phyloP scores from a whole-genome alignment of 257 asterid genomes.

The Fraxinus quadrangulata region DNA sequence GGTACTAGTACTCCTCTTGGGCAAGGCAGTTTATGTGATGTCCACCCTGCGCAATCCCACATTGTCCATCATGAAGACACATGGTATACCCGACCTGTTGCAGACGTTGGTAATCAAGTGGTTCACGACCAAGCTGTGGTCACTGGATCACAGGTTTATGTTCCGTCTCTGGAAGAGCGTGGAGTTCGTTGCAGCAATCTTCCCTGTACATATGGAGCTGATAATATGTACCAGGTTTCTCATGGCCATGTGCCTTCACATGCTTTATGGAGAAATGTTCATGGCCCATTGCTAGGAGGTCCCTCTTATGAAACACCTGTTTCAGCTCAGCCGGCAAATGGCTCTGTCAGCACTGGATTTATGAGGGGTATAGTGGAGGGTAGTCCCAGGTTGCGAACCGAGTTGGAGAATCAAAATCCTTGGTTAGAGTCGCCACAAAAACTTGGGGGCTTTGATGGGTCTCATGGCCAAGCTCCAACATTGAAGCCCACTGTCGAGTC shows the following conservation, averaged over 20 bases:
- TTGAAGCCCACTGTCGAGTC: not conserved
- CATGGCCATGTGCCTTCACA: conserved; percentile 65
- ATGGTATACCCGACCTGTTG: conserved; percentile 54
- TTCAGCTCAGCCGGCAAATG: conserved; percentile 60
- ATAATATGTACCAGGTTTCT: conserved; percentile 60
- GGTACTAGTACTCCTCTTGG: conserved; percentile 51
- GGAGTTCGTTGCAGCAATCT: no score
- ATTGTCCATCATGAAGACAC: conserved; percentile 69
- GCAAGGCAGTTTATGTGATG: conserved; percentile 58
- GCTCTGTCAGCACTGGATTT: conserved; percentile 59
- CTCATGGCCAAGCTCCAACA: conserved; percentile 43
- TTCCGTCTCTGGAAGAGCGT: conserved; percentile 19
- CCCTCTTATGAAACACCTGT: conserved; percentile 55
- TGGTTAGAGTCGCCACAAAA: conserved; percentile 70
- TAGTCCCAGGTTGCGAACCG: conserved; percentile 57
- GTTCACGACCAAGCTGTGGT: conserved; percentile 64
- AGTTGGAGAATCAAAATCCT: conserved; percentile 57
- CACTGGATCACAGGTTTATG: conserved; percentile 55
- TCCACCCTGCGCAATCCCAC: conserved; percentile 54
- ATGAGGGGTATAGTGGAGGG: conserved; percentile 49
- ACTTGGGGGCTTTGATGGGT: conserved; percentile 44
- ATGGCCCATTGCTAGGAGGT: conserved; percentile 54
- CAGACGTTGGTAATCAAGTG: conserved; percentile 59
- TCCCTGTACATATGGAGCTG: conserved; percentile 61
- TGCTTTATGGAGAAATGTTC: conserved; percentile 76